Evolutionary conservation across 208 protist species (phyloP).

Genomic region (Acanthamoeba lenticulata): DNA sequence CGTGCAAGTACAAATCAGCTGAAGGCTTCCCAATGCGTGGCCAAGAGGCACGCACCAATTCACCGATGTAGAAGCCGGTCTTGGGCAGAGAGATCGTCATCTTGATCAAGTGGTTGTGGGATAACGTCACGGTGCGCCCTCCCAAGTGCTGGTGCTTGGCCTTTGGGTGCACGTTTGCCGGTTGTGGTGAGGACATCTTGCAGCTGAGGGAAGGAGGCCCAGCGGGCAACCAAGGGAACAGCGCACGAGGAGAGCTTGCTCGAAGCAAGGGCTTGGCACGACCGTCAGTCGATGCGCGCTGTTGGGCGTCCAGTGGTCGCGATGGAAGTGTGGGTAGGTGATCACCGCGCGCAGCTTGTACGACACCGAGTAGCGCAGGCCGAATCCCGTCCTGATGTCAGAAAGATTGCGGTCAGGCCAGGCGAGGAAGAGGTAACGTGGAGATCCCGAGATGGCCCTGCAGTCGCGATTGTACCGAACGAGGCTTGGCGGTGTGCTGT

Average conservation of each 20-base stretch:
- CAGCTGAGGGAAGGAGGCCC: not conserved
- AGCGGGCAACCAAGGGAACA: not conserved
- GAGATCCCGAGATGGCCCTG: too few relatives aligned
- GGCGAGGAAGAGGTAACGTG: too few relatives aligned
- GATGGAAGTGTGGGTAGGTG: not conserved
- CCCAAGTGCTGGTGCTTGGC: not conserved
- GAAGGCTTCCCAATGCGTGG: not conserved
- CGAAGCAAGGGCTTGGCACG: not conserved
- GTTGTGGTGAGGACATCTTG: not conserved
- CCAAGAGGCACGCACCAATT: not conserved
- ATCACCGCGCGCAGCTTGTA: not conserved
- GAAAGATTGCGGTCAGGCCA: too few relatives aligned
- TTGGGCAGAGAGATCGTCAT: not conserved
- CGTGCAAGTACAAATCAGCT: not conserved
- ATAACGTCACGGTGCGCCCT: not conserved
- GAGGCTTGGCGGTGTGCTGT: too few relatives aligned
- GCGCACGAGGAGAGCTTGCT: not conserved
- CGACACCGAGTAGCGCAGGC: not conserved
- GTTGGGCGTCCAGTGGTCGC: not conserved
- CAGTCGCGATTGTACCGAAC: too few relatives aligned
- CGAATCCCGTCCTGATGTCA: not conserved
- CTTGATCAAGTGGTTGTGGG: not conserved
- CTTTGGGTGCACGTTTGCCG: too few relatives aligned
- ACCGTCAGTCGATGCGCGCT: not conserved
- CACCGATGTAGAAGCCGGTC: not conserved